Evolutionary conservation across 2,329 filamentous ascomycete species (phyloP).

Genomic region (Colletotrichum nymphaeae): DNA sequence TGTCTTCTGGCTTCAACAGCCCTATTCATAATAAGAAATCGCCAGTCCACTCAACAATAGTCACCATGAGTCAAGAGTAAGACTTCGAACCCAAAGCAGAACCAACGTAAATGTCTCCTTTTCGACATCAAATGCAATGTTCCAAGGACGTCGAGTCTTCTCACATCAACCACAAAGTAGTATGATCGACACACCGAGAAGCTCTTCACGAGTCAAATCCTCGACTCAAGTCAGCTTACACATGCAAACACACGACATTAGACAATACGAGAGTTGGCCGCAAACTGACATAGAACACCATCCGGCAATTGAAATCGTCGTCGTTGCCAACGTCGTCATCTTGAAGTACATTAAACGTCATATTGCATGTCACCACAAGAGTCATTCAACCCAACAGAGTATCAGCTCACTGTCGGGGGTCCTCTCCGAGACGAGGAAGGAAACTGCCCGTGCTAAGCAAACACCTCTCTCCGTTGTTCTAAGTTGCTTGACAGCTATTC

Average conservation of each 20-base stretch:
- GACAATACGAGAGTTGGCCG: background rate
- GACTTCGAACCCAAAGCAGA: background rate
- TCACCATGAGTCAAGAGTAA: background rate
- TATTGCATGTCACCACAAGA: background rate
- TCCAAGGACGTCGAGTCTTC: background rate
- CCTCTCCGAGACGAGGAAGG: background rate
- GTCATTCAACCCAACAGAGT: background rate
- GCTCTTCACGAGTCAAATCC: background rate
- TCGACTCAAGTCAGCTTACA: background rate
- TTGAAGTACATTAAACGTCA: background rate
- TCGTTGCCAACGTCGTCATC: background rate
- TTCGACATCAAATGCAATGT: background rate
- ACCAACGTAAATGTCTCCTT: background rate
- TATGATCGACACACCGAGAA: slow-evolving; percentile 2
- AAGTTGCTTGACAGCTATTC: background rate
- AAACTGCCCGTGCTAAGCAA: slow-evolving; percentile 10
- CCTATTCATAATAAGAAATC: background rate
- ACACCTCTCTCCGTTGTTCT: background rate
- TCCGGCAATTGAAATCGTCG: background rate
- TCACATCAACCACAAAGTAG: background rate
- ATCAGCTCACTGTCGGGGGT: background rate
- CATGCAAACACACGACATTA: background rate
- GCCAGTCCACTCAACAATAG: background rate
- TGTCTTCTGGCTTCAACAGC: background rate
- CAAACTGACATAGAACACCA: background rate